Evolutionary conservation across 176 grass and related monocot genomes (phyloP).

Genomic region (Musa schizocarpa): DNA sequence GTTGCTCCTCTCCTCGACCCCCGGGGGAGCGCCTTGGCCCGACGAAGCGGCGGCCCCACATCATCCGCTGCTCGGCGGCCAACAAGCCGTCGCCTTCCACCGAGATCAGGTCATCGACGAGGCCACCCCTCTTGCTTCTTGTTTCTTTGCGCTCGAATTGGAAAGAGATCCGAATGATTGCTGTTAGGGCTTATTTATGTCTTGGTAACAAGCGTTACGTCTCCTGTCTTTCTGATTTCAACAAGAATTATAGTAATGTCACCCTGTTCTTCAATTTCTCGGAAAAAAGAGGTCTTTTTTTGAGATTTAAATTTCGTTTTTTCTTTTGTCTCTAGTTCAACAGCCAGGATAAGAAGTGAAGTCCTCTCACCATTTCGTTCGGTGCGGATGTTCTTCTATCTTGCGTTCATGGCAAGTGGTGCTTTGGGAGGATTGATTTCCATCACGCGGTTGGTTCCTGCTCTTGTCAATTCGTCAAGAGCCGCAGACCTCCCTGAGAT

Average conservation of each 20-base stretch:
- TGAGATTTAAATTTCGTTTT: background rate
- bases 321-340: conserved; percentile 38
- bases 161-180: background rate
- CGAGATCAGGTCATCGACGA: conserved; percentile 49
- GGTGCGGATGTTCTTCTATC: conserved; percentile 97
- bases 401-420: conserved; percentile 76
- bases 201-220: no score
- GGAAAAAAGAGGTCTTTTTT: no score
- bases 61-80: conserved; percentile 37
- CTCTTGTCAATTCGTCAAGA: conserved; percentile 35
- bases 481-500: conserved; percentile 28
- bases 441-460: conserved; percentile 48
- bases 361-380: conserved; percentile 74
- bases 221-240: no score
- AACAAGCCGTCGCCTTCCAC: conserved; percentile 49
- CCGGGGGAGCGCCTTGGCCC: conserved; percentile 6
- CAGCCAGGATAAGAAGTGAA: conserved; percentile 79
- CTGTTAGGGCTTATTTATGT: background rate
- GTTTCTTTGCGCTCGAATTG: background rate
- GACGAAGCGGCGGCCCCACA: background rate
- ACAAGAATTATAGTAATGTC: no score
- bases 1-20: background rate
- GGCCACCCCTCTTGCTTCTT: background rate
- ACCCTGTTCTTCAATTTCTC: no score
- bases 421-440: conserved; percentile 61